phyloP scores from a whole-genome alignment of 2,329 filamentous ascomycete genomes.

The Coniochaeta ligniaria region DNA sequence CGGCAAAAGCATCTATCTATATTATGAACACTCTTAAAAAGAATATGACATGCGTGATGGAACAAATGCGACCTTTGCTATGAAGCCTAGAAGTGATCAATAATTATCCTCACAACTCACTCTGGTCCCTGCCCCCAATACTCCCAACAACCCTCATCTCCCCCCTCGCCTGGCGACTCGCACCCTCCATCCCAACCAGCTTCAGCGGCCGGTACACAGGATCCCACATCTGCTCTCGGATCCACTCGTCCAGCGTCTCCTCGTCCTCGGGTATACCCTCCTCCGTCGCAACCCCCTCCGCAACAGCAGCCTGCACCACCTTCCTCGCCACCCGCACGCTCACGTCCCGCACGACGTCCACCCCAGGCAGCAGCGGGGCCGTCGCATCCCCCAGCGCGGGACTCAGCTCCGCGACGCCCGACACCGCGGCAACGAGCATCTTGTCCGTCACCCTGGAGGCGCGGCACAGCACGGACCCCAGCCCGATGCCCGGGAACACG shows the following conservation, averaged over 20 bases:
- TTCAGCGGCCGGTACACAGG: conserved; percentile 59
- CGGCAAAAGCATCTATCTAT: too few species aligned
- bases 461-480: conserved; percentile 68
- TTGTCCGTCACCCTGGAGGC: conserved; percentile 61
- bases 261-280: conserved; percentile 54
- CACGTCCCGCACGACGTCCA: conserved; percentile 65
- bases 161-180: conserved; percentile 52
- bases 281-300: conserved; percentile 61
- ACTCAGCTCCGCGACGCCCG: conserved; percentile 62
- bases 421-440: conserved; percentile 76
- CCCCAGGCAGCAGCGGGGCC: conserved; percentile 67
- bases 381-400: conserved; percentile 59
- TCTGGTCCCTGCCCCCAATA: conserved; percentile 10
- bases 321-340: conserved; percentile 70
- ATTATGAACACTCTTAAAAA: too few species aligned
- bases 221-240: conserved; percentile 74
- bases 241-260: conserved; percentile 59
- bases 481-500: conserved; percentile 78
- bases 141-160: conserved; percentile 44
- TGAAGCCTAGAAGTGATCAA: too few species aligned
- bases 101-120: too few species aligned
- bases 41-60: too few species aligned
- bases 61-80: too few species aligned
- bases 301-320: conserved; percentile 64
- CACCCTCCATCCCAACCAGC: conserved; percentile 42